These are phyloP conservation scores for Vaucheria bursata DNA, from an alignment of 352 stramenopile genomes.

Conservation along the genomic window DNA sequence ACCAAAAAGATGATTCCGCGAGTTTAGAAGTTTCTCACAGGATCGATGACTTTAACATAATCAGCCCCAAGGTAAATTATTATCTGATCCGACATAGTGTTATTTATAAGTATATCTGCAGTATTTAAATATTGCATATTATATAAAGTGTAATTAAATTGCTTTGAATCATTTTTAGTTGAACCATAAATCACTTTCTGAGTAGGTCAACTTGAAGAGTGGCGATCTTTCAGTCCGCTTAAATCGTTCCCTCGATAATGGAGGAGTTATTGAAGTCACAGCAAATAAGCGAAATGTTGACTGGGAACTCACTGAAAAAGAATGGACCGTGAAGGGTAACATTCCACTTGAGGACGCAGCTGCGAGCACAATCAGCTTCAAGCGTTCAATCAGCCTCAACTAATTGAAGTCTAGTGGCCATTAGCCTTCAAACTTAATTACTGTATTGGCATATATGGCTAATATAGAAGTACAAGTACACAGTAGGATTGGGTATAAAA, in stretches of 20 bases:
- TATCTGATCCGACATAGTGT: too few species aligned
- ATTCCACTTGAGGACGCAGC: slow-evolving; percentile 10
- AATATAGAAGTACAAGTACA: too few species aligned
- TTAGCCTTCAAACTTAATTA: too few species aligned
- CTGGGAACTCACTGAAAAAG: slow-evolving; percentile 28
- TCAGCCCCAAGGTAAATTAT: slow-evolving; percentile 35
- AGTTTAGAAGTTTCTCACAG: slow-evolving; percentile 37
- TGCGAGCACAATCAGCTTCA: slow-evolving; percentile 32
- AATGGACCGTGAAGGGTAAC: slow-evolving; percentile 30
- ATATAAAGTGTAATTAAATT: too few species aligned
- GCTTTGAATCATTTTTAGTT: too few species aligned
- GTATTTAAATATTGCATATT: too few species aligned
- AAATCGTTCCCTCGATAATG: slow-evolving; percentile 22
- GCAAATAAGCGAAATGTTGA: slow-evolving; percentile 32
- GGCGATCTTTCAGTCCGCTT: slow-evolving; percentile 32
- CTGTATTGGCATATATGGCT: too few species aligned
- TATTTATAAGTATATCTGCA: too few species aligned
- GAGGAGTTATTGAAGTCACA: too few species aligned
- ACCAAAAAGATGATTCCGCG: slow-evolving; percentile 24
- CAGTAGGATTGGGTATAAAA: too few species aligned
- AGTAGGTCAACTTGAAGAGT: slow-evolving; percentile 34
- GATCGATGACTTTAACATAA: slow-evolving; percentile 37
- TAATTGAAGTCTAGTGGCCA: neutral
- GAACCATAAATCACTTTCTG: too few species aligned
- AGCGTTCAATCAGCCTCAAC: slow-evolving; percentile 39